phyloP scores from a whole-genome alignment of 192 early-diverging fungal species.

The Entophlyctis helioformis region DNA sequence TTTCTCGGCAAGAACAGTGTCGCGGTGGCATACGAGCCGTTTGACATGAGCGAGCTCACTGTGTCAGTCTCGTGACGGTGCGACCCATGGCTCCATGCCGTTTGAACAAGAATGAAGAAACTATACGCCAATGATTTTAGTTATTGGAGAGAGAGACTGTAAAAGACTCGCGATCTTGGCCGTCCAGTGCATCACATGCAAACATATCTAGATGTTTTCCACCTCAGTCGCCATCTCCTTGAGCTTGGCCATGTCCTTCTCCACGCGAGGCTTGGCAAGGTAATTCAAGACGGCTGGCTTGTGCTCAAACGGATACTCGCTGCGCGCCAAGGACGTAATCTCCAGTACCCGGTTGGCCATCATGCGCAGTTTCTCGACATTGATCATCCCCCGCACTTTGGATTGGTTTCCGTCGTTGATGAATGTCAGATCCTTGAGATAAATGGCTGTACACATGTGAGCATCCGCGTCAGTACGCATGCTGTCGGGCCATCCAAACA shows the following conservation, averaged over 20 bases:
- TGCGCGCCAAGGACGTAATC: conserved; percentile 23
- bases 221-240: conserved; percentile 34
- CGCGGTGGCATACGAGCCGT: conserved; percentile 10
- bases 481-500: no score
- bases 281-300: conserved; percentile 43
- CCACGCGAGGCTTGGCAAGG: conserved; percentile 40
- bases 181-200: no score
- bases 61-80: no score
- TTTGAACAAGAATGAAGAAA: no score
- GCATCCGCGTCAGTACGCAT: no score
- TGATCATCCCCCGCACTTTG: conserved; percentile 38
- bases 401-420: conserved; percentile 53
- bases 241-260: conserved; percentile 34
- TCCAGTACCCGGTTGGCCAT: conserved; percentile 47
- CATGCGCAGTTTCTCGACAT: conserved; percentile 53
- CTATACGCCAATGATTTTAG: no score
- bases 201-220: no score
- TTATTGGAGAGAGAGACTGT: no score
- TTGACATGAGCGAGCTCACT: no score
- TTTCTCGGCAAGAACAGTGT: conserved; percentile 4
- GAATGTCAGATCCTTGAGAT: conserved; percentile 49
- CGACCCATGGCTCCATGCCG: no score
- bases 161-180: no score
- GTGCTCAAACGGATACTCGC: conserved; percentile 26
- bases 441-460: conserved; percentile 41